phyloP scores from a whole-genome alignment of 768 basidiomycete genomes.

The Dioszegia aurantiaca region DNA sequence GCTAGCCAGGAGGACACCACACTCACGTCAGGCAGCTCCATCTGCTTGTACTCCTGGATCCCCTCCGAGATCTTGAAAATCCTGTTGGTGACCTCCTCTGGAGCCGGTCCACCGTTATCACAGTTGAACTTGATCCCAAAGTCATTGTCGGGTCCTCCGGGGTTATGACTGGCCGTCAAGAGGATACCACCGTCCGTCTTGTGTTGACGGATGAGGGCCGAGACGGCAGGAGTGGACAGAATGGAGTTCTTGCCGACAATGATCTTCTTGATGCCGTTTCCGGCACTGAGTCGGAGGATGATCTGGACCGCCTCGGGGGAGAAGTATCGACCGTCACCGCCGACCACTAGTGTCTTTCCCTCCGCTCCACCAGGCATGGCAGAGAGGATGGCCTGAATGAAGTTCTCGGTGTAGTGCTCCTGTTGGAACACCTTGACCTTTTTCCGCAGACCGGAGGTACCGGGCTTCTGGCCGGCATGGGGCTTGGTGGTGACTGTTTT shows the following conservation, averaged over 20 bases:
- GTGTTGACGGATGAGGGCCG: constrained; percentile 91
- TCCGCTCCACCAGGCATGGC: constrained; percentile 74
- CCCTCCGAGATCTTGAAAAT: constrained; percentile 89
- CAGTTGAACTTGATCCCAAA: constrained; percentile 99
- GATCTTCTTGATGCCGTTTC: constrained; percentile 85
- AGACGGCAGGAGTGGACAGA: constrained; percentile 94
- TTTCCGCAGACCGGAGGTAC: constrained; percentile 95
- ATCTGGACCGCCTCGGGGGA: constrained; percentile 64
- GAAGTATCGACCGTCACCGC: constrained; percentile 92
- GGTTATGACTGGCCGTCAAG: constrained; percentile 95
- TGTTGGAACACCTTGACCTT: constrained; percentile 98
- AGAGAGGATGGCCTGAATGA: constrained; percentile 83
- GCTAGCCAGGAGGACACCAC: too few species aligned
- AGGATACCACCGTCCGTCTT: constrained; percentile 96
- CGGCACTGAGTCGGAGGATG: constrained; percentile 90
- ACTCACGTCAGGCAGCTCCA: constrained; percentile 72
- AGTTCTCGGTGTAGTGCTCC: constrained; percentile 99
- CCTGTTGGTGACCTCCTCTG: constrained; percentile 91
- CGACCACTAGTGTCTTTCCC: constrained; percentile 79
- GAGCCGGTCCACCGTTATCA: constrained; percentile 94
- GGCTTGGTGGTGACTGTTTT: constrained; percentile 77
- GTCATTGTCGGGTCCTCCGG: constrained; percentile 95
- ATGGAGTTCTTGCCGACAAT: constrained; percentile 89
- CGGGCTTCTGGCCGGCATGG: constrained; percentile 79
- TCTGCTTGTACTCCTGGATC: constrained; percentile 77